Evolutionary conservation across 306 rosid genomes (phyloP), one percentile per base, ranked within the genome.

Genomic region (Luffa acutangula): DNA sequence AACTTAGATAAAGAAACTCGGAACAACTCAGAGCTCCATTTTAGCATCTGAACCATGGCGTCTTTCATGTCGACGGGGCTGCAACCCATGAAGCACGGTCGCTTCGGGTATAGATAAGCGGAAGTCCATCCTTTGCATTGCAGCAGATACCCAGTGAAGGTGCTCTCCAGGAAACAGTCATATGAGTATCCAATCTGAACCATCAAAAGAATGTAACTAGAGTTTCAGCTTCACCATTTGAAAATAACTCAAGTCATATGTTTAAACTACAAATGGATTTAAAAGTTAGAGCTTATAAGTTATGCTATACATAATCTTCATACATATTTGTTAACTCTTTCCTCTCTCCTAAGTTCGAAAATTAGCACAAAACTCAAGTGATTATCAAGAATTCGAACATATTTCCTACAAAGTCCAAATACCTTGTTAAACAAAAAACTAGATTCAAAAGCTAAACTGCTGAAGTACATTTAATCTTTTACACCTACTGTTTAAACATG

Each of bases 81-180:
- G 58, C 81, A 45, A 14, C 98, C 98, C 18, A 90, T 80, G 74
- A 93, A 93, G 76, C 87, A 93, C 5, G 97, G 90, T 76, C 75
- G 87, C 33, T 85, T 13, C 42, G 98, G 88, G 41, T 88, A 62
- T 46, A 82, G 84, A 76, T 83, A 91, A 58, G 88, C 87, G 8
- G 92, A 91, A 67, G 43, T 89, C 94, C 97, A 93, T 56, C 91
- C 94, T 45, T 85, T 85, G 75, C 87, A 90, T 52, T 93, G 88
- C 79, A 93, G 81, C 51, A 72, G 51, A 63, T 88, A 86, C 75
- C 93, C 91, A 2, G 97, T 91, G 7, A 88, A 79, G 66, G 33
- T 81, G 58, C 89, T 95, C 83, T 93, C 98, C 9, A 59, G 83
- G 8, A 93, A 86, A 56, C 86, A 86, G 37, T 65, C 81, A 21